Conservation (phyloP, 2,329 filamentous ascomycete genomes). For the Exophiala xenobiotica region DNA sequence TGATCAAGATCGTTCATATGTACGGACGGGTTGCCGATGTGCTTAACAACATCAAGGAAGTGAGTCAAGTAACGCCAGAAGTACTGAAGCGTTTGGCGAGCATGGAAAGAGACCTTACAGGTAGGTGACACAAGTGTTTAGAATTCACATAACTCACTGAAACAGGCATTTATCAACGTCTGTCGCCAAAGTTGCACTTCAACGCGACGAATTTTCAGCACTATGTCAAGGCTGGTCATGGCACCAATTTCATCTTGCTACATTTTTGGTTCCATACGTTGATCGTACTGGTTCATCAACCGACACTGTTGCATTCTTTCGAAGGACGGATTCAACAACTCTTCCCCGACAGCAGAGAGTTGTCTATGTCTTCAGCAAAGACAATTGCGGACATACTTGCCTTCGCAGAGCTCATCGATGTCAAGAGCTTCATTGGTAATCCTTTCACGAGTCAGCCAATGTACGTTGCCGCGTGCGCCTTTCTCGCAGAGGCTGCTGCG, state of each 20-base stretch:
- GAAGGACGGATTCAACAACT: constrained; percentile 68
- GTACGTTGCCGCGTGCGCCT: constrained; percentile 86
- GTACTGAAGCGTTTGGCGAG: constrained; percentile 68
- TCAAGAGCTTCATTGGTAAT: constrained; percentile 81
- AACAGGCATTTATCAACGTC: constrained; percentile 65
- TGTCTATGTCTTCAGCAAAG: constrained; percentile 85
- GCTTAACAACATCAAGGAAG: constrained; percentile 74
- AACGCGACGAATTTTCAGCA: constrained; percentile 83
- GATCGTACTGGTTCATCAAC: constrained; percentile 40
- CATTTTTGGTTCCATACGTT: constrained; percentile 56
- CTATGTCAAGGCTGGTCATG: constrained; percentile 76
- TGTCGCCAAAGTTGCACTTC: constrained; percentile 75
- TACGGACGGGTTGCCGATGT: constrained; percentile 83
- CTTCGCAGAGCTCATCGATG: constrained; percentile 81
- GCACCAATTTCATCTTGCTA: constrained; percentile 80
- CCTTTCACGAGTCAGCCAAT: constrained; percentile 89
- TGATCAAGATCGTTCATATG: constrained; percentile 80
- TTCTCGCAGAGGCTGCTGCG: constrained; percentile 76
- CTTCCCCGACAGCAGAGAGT: constrained; percentile 74
- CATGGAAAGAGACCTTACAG: constrained; percentile 79
- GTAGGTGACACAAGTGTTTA: constrained; percentile 43
- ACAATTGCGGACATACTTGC: constrained; percentile 86
- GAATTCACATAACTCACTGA: constrained; percentile 10
- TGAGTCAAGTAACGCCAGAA: constrained; percentile 71
- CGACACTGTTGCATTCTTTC: constrained; percentile 76